Base-by-base conservation (phyloP, 2,329 filamentous ascomycete genomes). In the Pseudogymnoascus sp. region DNA sequence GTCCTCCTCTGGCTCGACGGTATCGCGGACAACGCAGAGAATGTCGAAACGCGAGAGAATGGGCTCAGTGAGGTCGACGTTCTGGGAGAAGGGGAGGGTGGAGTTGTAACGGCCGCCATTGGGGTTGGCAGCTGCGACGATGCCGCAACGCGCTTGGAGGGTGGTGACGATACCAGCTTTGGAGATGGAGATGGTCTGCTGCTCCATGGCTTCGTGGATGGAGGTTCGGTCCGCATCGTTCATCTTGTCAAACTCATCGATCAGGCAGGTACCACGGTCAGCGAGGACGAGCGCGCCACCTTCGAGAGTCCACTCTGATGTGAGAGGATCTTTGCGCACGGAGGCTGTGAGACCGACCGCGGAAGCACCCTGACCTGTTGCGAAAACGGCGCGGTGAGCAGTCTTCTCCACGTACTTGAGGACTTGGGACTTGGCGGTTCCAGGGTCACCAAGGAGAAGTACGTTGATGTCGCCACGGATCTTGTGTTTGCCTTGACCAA, bases 171-270 rank as follows among this genome's bases (percentile, higher is more conserved):
- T 99, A 77, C 95, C 95, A 0, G 95, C 95, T 75, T 99, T 99
- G 67, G 92, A 96, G 73, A 99, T 99, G 66, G 93, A 97, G 69
- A 99, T 99, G 1, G 95, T 99, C 78, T 99, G 95, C 77, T 99
- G 95, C 77, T 99, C 95, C 95, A 99, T 99, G 65, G 95, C 95
- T 81, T 99, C 95, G 83, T 99, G 95, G 70, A 99, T 99, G 6
- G 92, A 96, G 0, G 95, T 97, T 68, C 95, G 87, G 75, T 99
- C 95, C 74, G 97, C 92, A 74, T 99, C 95, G 75, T 97, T 97
- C 95, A 99, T 99, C 82, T 99, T 99, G 84, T 99, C 95, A 71
- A 99, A 99, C 77, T 99, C 95, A 71, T 99, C 95, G 67, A 99
- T 99, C 31, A 99, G 82, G 72, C 95, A 97, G 14, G 91, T 96